Evolutionary conservation across 108 stramenopile genomes (phyloP).

Genomic region (Bacterosira constricta): DNA sequence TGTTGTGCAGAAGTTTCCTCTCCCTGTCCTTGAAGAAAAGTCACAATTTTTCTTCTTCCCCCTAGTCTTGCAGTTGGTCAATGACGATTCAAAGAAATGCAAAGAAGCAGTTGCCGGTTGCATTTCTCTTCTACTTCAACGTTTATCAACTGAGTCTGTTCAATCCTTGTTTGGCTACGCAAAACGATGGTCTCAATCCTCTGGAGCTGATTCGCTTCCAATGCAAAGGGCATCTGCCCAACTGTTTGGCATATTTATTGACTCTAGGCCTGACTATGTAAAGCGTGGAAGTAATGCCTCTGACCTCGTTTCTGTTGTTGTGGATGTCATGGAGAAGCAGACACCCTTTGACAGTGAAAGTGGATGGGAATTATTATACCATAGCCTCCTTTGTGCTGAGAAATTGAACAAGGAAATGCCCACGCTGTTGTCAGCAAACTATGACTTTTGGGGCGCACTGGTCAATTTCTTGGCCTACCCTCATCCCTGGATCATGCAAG

Average conservation of each 20-base stretch:
- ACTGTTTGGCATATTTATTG: slow-evolving; percentile 75
- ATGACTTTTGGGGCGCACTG: slow-evolving; percentile 59
- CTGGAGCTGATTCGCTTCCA: slow-evolving; percentile 36
- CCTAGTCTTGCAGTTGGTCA: slow-evolving; percentile 84
- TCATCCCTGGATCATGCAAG: slow-evolving; percentile 81
- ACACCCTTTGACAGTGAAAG: slow-evolving; percentile 15
- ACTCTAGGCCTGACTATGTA: slow-evolving; percentile 64
- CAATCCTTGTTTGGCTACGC: slow-evolving; percentile 70
- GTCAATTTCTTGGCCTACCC: slow-evolving; percentile 58
- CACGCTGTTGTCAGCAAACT: slow-evolving; percentile 12
- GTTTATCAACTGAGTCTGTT: slow-evolving; percentile 63
- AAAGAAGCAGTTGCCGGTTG: slow-evolving; percentile 63
- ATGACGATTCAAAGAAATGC: slow-evolving; percentile 87
- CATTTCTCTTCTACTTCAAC: slow-evolving; percentile 57
- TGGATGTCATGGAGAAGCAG: slow-evolving; percentile 25
- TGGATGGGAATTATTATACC: slow-evolving; percentile 80
- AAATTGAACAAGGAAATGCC: slow-evolving; percentile 50
- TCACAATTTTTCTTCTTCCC: slow-evolving; percentile 84
- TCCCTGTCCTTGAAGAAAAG: slow-evolving; percentile 64
- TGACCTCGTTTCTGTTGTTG: slow-evolving; percentile 31
- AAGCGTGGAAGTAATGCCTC: slow-evolving; percentile 45
- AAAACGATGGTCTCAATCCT: slow-evolving; percentile 63
- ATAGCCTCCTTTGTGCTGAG: slow-evolving; percentile 69
- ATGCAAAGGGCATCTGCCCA: slow-evolving; percentile 73
- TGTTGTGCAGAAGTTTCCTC: slow-evolving; percentile 73